These are phyloP conservation scores for Eutrema heterophyllum DNA, from an alignment of 345 rosid genomes.

Conservation along the genomic window DNA sequence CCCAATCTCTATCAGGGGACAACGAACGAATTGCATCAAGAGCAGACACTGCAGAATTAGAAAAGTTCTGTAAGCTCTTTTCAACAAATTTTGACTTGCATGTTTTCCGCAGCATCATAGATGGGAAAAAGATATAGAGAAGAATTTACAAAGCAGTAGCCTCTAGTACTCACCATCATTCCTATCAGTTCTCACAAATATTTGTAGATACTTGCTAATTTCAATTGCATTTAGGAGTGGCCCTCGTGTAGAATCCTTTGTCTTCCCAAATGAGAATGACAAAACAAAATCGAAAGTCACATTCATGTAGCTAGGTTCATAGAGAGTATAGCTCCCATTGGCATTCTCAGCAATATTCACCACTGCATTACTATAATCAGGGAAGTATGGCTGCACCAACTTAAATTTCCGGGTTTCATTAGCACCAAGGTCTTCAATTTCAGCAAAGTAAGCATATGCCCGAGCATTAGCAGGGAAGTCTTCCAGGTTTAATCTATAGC, in stretches of 20 bases:
- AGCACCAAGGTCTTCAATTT: conserved; percentile 65
- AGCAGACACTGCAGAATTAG: conserved; percentile 47
- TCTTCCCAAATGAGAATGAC: conserved; percentile 68
- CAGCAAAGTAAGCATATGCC: conserved; percentile 91
- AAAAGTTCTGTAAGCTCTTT: conserved; percentile 3
- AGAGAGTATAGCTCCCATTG: conserved; percentile 81
- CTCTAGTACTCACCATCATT: conserved; percentile 57
- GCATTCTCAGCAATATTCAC: conserved; percentile 96
- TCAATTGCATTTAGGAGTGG: conserved; percentile 90
- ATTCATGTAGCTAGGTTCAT: conserved; percentile 98
- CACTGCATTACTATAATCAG: conserved; percentile 88
- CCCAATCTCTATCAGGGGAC: conserved; percentile 50
- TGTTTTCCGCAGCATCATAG: not conserved
- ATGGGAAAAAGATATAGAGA: not conserved
- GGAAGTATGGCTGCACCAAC: conserved; percentile 51
- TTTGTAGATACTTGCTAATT: conserved; percentile 72
- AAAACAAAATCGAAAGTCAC: conserved; percentile 69
- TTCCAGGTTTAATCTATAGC: conserved; percentile 82
- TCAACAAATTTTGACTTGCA: not conserved
- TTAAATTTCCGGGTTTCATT: conserved; percentile 82
- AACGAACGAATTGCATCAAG: conserved; percentile 50
- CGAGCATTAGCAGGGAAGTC: conserved; percentile 96
- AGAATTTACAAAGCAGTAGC: not conserved
- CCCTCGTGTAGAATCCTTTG: conserved; percentile 76
- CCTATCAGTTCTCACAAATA: conserved; percentile 54